Conservation (phyloP, 345 rosid genomes). For the thale cress (Arabidopsis thaliana) region TAIR10.1 NC_003075.7:6868001-6868500, state of each 20-base stretch:
- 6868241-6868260: background rate
- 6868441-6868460: slow-evolving; percentile 38
- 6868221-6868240: background rate
- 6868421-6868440: background rate
- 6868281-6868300: slow-evolving; percentile 30
- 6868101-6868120: background rate
- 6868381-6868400: slow-evolving; percentile 6
- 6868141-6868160: background rate
- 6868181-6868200: background rate
- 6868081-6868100: slow-evolving; percentile 2
- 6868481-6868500: background rate
- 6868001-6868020: slow-evolving; percentile 28
- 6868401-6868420: background rate
- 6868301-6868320: slow-evolving; percentile 40
- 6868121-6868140: background rate
- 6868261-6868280: background rate
- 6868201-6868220: background rate
- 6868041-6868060: slow-evolving; percentile 9
- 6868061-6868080: background rate
- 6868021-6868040: background rate
- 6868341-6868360: background rate
- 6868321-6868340: slow-evolving; percentile 3
- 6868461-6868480: slow-evolving; percentile 26
- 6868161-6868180: background rate
- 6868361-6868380: background rate